phyloP scores from a whole-genome alignment of 1,284 basidiomycete species.

The Ceratobasidium sp. region DNA sequence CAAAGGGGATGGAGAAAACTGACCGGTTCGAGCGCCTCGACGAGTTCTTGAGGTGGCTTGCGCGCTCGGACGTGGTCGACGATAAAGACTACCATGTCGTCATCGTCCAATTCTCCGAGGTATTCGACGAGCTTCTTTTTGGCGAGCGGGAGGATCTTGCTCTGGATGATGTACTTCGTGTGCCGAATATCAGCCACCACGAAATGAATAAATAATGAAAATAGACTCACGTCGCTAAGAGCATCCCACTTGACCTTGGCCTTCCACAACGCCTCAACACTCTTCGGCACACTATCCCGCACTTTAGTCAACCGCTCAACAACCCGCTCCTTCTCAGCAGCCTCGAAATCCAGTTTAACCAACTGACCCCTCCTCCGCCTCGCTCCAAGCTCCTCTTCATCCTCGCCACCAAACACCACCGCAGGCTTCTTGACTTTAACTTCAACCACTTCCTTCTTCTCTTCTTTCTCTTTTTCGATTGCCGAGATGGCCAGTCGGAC shows the following conservation, averaged over 20 bases:
- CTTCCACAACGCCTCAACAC: slow-evolving; percentile 82
- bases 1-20: slow-evolving; percentile 57
- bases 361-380: slow-evolving; percentile 84
- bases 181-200: background rate
- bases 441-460: slow-evolving; percentile 38
- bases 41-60: slow-evolving; percentile 82
- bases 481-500: slow-evolving; percentile 82
- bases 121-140: slow-evolving; percentile 85
- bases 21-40: slow-evolving; percentile 90
- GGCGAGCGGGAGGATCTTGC: slow-evolving; percentile 84
- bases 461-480: slow-evolving; percentile 46
- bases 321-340: slow-evolving; percentile 75
- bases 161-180: slow-evolving; percentile 76
- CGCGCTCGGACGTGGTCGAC: slow-evolving; percentile 89
- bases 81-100: slow-evolving; percentile 91
- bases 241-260: slow-evolving; percentile 89
- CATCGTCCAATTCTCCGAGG: slow-evolving; percentile 88
- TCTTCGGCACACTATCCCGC: slow-evolving; percentile 74
- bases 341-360: slow-evolving; percentile 89
- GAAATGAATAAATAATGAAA: background rate
- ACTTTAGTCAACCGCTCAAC: slow-evolving; percentile 81
- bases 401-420: slow-evolving; percentile 83
- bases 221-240: slow-evolving; percentile 78
- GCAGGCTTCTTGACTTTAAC: slow-evolving; percentile 46
- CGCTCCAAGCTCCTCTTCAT: slow-evolving; percentile 76